Evolutionary conservation across 2,329 filamentous ascomycete species (phyloP).

Genomic region (Claviceps citrina): DNA sequence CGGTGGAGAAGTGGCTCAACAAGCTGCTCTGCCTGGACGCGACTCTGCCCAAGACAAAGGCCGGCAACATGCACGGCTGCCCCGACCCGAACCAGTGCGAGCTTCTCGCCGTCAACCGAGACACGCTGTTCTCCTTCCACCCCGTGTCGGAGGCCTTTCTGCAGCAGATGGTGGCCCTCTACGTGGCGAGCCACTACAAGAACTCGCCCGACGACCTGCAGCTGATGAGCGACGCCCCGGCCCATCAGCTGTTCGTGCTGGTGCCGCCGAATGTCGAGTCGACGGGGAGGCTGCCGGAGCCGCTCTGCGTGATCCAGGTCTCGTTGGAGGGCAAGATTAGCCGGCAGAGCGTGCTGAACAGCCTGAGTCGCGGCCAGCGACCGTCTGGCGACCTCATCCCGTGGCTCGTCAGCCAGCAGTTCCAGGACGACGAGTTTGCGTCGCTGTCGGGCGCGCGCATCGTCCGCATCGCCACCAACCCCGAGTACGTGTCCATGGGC

Average conservation of each 20-base stretch:
- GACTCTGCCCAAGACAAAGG: conserved; percentile 64
- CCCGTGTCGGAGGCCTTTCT: conserved; percentile 93
- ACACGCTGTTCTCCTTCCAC: conserved; percentile 96
- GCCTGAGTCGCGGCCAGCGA: conserved; percentile 73
- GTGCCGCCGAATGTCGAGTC: conserved; percentile 71
- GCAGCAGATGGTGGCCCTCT: conserved; percentile 95
- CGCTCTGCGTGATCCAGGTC: conserved; percentile 87
- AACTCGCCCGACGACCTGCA: conserved; percentile 97
- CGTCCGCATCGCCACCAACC: conserved; percentile 90
- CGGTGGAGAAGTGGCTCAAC: conserved; percentile 94
- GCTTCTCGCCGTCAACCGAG: conserved; percentile 84
- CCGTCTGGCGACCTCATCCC: conserved; percentile 89
- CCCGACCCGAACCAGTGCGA: conserved; percentile 87
- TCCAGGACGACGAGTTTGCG: conserved; percentile 94
- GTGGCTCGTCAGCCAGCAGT: conserved; percentile 95
- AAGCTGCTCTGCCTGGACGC: conserved; percentile 85
- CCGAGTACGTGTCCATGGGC: conserved; percentile 82
- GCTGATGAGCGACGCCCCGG: conserved; percentile 92
- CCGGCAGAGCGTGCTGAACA: conserved; percentile 78
- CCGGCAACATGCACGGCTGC: conserved; percentile 58
- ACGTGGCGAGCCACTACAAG: conserved; percentile 95
- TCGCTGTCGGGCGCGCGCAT: conserved; percentile 81
- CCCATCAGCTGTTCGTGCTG: conserved; percentile 89
- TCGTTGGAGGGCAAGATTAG: conserved; percentile 92
- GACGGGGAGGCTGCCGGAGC: conserved; percentile 69